Base-by-base conservation (phyloP, 1,139 yeast genomes). In the Ashbya aceris region DNA sequence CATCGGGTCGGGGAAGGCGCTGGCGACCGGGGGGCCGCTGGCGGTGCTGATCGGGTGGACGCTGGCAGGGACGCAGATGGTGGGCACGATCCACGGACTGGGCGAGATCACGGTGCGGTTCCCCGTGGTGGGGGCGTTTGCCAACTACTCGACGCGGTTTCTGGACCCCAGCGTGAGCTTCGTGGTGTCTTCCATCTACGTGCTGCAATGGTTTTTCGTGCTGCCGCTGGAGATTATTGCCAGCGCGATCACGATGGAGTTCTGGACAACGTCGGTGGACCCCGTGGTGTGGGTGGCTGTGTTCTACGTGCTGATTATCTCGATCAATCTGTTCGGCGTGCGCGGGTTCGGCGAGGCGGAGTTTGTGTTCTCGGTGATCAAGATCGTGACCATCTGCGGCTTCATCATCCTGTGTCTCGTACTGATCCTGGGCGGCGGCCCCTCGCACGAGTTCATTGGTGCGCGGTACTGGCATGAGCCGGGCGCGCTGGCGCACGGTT, bases 131-230 rank as follows among this genome's bases (percentile, higher is more conserved):
- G 84, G 84, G 48, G 77, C 83, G 4, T 79, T 79, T 55, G 76
- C 78, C 37, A 74, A 78, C 27, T 76, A 73, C 52, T 72, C 79
- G 42, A 72, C 79, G 6, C 66, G 81, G 47, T 79, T 79, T 51
- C 67, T 77, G 36, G 79, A 76, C 49, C 75, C 80, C 1, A 70
- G 81, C 11, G 72, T 80, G 71, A 84, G 84, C 38, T 83, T 82
- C 57, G 79, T 82, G 36, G 74, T 76, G 68, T 83, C 81, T 12
- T 77, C 79, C 76, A 77, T 77, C 59, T 79, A 79, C 55, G 77
- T 79, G 27, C 51, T 78, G 43, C 78, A 76, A 58, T 79, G 84
- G 84, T 68, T 77, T 14, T 69, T 77, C 41, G 77, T 77, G 28
- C 59, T 78, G 41, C 84, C 85, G 8, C 64, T 77, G 45, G 84